phyloP scores from a whole-genome alignment of 2,329 filamentous ascomycete species.

The Paecilomyces variotii region DNA sequence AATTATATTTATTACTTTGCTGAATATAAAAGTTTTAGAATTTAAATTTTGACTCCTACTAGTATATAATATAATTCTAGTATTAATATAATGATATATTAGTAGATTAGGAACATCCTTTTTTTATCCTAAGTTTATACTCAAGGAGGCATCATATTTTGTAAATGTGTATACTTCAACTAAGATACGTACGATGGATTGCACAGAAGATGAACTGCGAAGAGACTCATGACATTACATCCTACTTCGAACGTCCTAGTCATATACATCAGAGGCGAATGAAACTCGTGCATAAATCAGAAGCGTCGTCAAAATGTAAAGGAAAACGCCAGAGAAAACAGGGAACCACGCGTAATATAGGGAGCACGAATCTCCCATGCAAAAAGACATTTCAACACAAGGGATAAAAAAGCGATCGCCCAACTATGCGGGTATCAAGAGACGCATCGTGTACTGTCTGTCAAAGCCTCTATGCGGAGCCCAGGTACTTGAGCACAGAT shows the following conservation, averaged over 20 bases:
- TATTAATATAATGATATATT: no score
- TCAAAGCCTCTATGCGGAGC: constrained; percentile 14
- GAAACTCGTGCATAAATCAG: constrained; percentile 8
- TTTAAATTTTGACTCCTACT: no score
- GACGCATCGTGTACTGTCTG: neutral
- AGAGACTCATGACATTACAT: neutral
- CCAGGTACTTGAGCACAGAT: constrained; percentile 57
- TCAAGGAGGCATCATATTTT: no score
- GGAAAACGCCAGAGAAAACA: constrained; percentile 3
- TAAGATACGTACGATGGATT: no score
- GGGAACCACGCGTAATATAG: neutral
- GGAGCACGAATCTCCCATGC: neutral
- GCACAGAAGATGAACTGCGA: neutral
- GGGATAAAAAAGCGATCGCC: neutral
- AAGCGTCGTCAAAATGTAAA: constrained; percentile 4
- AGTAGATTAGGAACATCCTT: no score
- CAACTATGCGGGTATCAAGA: neutral
- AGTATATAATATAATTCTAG: no score
- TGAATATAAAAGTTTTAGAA: no score
- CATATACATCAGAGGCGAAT: constrained; percentile 5
- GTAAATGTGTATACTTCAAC: no score
- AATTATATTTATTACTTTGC: no score
- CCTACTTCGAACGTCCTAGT: neutral
- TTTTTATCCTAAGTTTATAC: no score
- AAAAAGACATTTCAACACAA: neutral